Conservation (phyloP, 2,329 filamentous ascomycete genomes). For the Elsinoe australis region DNA sequence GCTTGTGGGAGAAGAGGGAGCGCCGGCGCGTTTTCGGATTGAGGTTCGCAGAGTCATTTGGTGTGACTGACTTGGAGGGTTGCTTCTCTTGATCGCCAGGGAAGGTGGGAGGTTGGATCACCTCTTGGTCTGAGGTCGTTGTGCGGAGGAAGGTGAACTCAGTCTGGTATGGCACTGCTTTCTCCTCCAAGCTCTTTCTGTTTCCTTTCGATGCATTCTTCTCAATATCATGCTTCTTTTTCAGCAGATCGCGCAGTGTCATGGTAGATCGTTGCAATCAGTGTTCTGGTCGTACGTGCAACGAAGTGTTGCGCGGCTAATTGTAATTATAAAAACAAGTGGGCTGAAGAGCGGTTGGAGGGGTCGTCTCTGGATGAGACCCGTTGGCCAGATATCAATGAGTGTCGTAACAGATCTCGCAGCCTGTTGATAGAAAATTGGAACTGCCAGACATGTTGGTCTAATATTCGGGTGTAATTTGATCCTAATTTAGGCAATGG, state of each 20-base stretch:
- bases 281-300: too few species aligned
- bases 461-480: background rate
- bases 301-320: too few species aligned
- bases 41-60: slow-evolving; percentile 23
- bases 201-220: background rate
- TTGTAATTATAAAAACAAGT: background rate
- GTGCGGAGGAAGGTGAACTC: slow-evolving; percentile 79
- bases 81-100: slow-evolving; percentile 34
- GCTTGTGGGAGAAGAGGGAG: slow-evolving; percentile 23
- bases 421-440: background rate
- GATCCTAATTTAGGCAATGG: background rate
- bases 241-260: slow-evolving; percentile 14
- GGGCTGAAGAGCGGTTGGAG: background rate
- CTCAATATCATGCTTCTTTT: slow-evolving; percentile 17
- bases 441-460: background rate
- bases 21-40: slow-evolving; percentile 22
- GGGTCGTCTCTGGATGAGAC: slow-evolving; percentile 1
- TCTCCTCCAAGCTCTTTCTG: slow-evolving; percentile 7
- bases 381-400: background rate
- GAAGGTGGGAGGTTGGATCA: slow-evolving; percentile 61
- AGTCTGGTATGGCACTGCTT: slow-evolving; percentile 27
- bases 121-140: slow-evolving; percentile 72
- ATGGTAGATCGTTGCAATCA: background rate
- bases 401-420: background rate
- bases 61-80: background rate